Conservation (phyloP, 805 yeast species). For the Myxozyma mucilagina region DNA sequence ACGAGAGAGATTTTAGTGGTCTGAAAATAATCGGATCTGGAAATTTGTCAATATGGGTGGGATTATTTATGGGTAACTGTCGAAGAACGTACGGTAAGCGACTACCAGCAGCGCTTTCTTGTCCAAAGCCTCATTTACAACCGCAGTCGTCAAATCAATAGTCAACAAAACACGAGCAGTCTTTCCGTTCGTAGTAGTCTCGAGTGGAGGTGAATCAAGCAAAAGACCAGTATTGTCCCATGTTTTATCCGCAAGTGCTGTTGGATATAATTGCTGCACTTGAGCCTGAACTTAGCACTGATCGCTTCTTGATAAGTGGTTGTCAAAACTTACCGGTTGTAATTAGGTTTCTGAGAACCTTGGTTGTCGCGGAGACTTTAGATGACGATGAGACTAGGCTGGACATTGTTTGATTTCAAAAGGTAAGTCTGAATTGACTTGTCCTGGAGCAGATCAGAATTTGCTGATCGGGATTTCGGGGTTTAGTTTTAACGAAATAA, state of each 20-base stretch:
- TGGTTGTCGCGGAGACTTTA: slow-evolving; percentile 3
- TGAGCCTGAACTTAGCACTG: neutral
- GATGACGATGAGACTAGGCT: neutral
- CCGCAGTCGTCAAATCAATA: slow-evolving; percentile 79
- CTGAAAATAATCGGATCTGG: slow-evolving; percentile 83
- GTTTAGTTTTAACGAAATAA: too few relatives aligned
- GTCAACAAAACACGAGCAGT: slow-evolving; percentile 59
- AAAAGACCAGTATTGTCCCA: slow-evolving; percentile 97
- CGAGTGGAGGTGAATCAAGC: slow-evolving; percentile 58
- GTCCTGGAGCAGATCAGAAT: too few relatives aligned
- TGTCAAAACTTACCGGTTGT: slow-evolving; percentile 13
- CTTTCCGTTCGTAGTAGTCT: slow-evolving; percentile 16
- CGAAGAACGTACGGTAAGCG: slow-evolving; percentile 59
- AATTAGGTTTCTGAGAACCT: slow-evolving; percentile 15
- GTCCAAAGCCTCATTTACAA: slow-evolving; percentile 78
- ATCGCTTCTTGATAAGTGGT: neutral
- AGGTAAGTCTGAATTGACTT: too few relatives aligned
- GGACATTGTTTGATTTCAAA: neutral
- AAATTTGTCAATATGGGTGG: neutral
- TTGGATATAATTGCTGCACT: slow-evolving; percentile 79
- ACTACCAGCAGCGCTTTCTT: slow-evolving; percentile 55
- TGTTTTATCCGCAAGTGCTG: slow-evolving; percentile 72
- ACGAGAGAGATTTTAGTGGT: slow-evolving; percentile 73
- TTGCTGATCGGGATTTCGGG: too few relatives aligned
- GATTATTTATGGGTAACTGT: neutral